Evolutionary conservation across 2,329 filamentous ascomycete species (phyloP), one percentile per base, ranked within the genome.

Genomic region (Neonectria hederae): DNA sequence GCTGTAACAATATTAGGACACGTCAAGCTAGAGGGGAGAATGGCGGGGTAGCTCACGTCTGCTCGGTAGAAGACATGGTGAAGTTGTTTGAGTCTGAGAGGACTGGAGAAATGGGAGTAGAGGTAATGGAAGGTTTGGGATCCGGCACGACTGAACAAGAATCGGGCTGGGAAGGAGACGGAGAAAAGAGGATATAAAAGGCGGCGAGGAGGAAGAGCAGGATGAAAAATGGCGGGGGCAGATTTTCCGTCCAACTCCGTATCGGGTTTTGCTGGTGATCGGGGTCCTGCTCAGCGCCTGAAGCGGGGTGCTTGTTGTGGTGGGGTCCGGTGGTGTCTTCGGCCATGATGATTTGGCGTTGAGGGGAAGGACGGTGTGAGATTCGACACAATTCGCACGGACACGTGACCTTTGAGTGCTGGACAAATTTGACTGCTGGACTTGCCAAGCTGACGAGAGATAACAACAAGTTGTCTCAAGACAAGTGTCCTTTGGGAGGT

Each of bases 21-120:
- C 62, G 35, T 32, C 40, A 55, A 54, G 11, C 58, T 66, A 59
- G 71, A 73, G 64, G 70, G 71, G 71, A 22, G 30, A 68, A 74
- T 77, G 75, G 78, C 69, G 77, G 76, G 77, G 77, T 76, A 76
- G 57, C 92, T 83, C 84, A 97, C 93, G 94, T 97, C 87, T 95
- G 92, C 86, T 97, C 93, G 83, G 82, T 76, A 76, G 82, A 85
- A 85, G 92, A 87, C 89, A 92, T 92, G 79, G 79, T 89, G 84
- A 70, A 76, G 72, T 76, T 71, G 66, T 71, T 66, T 51, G 63
- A 65, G 62, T 76, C 69, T 69, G 72, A 60, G 63, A 71, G 68
- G 66, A 73, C 61, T 72, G 68, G 66, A 65, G 69, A 65, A 64
- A 71, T 64, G 76, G 77, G 65, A 70, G 73, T 73, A 67, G 71